These are phyloP conservation scores for Hibiscus syriacus DNA, from an alignment of 345 rosid genomes.

Conservation along the genomic window DNA sequence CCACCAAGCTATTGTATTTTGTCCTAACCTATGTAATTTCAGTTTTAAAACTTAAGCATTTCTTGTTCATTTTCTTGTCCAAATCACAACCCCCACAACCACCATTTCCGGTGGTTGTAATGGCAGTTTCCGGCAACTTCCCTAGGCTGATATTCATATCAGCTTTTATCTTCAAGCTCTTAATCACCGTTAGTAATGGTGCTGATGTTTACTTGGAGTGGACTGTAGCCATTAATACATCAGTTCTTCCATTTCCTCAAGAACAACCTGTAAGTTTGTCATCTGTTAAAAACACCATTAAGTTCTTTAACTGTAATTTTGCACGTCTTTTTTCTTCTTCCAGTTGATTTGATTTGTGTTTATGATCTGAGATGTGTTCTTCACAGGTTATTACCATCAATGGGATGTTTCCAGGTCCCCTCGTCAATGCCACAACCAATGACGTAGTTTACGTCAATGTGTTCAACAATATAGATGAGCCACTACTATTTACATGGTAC, in stretches of 20 bases:
- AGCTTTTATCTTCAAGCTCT: neutral
- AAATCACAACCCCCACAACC: neutral
- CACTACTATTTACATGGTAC: constrained; percentile 42
- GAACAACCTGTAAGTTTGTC: constrained; percentile 23
- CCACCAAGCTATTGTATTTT: neutral
- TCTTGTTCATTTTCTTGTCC: neutral
- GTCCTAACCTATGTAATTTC: neutral
- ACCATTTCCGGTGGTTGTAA: neutral
- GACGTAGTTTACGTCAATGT: constrained; percentile 38
- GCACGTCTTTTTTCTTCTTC: neutral
- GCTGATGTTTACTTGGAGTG: constrained; percentile 25
- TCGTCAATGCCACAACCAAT: constrained; percentile 38
- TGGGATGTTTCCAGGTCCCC: constrained; percentile 43
- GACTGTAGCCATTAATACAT: constrained; percentile 21
- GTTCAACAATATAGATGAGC: constrained; percentile 39
- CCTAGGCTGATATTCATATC: neutral
- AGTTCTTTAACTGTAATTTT: neutral
- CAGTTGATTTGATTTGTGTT: neutral
- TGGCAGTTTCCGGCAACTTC: constrained; percentile 4
- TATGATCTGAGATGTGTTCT: neutral
- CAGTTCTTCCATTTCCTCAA: neutral
- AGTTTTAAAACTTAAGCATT: neutral
- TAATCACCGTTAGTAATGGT: constrained; percentile 5
- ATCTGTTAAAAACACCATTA: neutral
- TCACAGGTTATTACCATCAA: constrained; percentile 37